Base-by-base conservation (phyloP, 2,329 filamentous ascomycete genomes). In the Scorias spongiosa region DNA sequence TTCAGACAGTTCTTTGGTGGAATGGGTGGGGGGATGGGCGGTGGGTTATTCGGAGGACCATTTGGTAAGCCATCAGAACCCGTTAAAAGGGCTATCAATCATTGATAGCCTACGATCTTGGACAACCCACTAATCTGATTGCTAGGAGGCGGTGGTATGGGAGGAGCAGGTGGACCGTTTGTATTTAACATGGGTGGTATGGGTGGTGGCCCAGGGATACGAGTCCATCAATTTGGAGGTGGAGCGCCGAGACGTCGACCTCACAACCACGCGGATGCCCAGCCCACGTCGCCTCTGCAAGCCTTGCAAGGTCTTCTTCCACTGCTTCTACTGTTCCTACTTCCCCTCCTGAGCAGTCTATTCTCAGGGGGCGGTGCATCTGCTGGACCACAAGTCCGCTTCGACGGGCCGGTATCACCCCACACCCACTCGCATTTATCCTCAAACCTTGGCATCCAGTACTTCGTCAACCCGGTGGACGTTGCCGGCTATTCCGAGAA, bases 1-100 rank as follows among this genome's bases (percentile, higher is more conserved):
- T 98, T 98, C 67, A 81, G 89, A 60, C 78, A 89, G 50, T 98
- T 98, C 74, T 98, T 98, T 68, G 85, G 85, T 40, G 87, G 84
- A 37, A 80, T 72, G 8, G 18, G 12, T 12, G 65, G 65, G 51
- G 70, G 68, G 14, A 26, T 26, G 20, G 20, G 69, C 72, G 55
- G 76, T 40, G 78, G 78, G 43, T 74, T 75, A 12, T 80, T 84
- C 57, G 81, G 82, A 67, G 57, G 57, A 14, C 55, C 54, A 5
- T 60, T 62, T 43, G 58, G 58, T 48, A 48, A 39, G 44, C 42
- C 42, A 42, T 36, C 3, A 36, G 20, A 26, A 26, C 4, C 20
- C 20, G 20, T 26, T 26, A 7, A 26, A 26, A 26, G 20, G 7
- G 20, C 7, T 26, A 26, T 26, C 20, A 26, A 26, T 26, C 20